phyloP scores from a whole-genome alignment of 225 moss, liverwort and hornwort genomes.

The Pleurozium schreberi region DNA sequence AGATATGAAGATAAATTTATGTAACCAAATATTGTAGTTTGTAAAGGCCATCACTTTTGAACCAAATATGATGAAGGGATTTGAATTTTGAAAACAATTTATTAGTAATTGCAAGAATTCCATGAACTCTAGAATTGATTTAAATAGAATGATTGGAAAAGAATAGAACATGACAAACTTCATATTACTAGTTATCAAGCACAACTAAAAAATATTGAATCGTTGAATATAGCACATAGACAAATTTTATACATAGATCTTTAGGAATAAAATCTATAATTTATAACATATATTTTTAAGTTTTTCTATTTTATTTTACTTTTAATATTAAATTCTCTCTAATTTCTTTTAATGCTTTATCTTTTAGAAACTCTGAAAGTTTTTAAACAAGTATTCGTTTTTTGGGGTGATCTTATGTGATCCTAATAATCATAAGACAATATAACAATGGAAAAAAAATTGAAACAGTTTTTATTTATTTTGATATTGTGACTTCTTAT shows the following conservation, averaged over 20 bases:
- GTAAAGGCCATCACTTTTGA: neutral
- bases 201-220: too few species aligned
- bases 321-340: neutral
- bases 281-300: too few species aligned
- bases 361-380: neutral
- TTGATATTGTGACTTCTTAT: neutral
- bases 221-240: neutral
- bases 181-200: too few species aligned
- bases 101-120: too few species aligned
- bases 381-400: neutral
- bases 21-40: rapidly evolving
- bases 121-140: rapidly evolving
- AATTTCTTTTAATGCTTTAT: too few species aligned
- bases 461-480: neutral
- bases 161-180: neutral
- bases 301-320: too few species aligned
- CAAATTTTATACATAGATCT: neutral
- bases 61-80: neutral
- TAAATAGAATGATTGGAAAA: neutral
- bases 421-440: neutral
- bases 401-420: too few species aligned
- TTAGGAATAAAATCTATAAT: neutral
- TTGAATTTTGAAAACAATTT: neutral
- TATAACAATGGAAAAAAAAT: too few species aligned
- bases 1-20: too few species aligned